phyloP scores from a whole-genome alignment of 805 yeast species.

The Nakazawaea laoshanensis region DNA sequence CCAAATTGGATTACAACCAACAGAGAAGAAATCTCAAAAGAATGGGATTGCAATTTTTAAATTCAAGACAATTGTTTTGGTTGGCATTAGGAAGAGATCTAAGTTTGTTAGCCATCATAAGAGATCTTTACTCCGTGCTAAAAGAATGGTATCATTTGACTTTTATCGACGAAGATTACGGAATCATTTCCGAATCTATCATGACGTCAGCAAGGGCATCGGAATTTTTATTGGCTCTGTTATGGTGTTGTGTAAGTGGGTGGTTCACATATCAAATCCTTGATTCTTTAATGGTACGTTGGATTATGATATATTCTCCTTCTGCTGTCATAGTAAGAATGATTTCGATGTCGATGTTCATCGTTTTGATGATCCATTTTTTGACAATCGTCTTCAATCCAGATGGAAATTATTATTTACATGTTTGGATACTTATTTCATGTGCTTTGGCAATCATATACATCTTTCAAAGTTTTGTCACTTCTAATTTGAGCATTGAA shows the following conservation, averaged over 20 bases:
- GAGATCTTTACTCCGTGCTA: slow-evolving; percentile 18
- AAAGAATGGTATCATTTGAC: slow-evolving; percentile 16
- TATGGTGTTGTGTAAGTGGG: slow-evolving; percentile 92
- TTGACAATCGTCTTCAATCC: slow-evolving; percentile 63
- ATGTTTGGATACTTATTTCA: slow-evolving; percentile 88
- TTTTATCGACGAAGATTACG: slow-evolving; percentile 9
- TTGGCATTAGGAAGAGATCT: slow-evolving; percentile 74
- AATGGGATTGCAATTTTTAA: slow-evolving; percentile 61
- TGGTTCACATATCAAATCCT: slow-evolving; percentile 76
- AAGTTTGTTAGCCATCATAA: slow-evolving; percentile 35
- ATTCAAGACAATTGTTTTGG: slow-evolving; percentile 68
- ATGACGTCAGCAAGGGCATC: slow-evolving; percentile 46
- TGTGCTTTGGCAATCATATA: slow-evolving; percentile 74
- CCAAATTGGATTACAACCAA: slow-evolving; percentile 1
- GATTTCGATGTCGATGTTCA: slow-evolving; percentile 69
- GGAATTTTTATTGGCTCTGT: slow-evolving; percentile 71
- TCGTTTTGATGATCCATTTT: slow-evolving; percentile 63
- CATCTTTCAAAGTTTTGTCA: slow-evolving; percentile 81
- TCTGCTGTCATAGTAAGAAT: slow-evolving; percentile 85
- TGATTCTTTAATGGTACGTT: slow-evolving; percentile 85
- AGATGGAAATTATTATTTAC: slow-evolving; percentile 64
- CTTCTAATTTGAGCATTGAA: slow-evolving; percentile 55
- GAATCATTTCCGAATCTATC: neutral
- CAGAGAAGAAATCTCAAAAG: slow-evolving; percentile 30
- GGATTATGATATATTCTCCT: slow-evolving; percentile 87